Evolutionary conservation across 2,329 filamentous ascomycete genomes (phyloP).

Genomic region (Aspergillus jensenii): DNA sequence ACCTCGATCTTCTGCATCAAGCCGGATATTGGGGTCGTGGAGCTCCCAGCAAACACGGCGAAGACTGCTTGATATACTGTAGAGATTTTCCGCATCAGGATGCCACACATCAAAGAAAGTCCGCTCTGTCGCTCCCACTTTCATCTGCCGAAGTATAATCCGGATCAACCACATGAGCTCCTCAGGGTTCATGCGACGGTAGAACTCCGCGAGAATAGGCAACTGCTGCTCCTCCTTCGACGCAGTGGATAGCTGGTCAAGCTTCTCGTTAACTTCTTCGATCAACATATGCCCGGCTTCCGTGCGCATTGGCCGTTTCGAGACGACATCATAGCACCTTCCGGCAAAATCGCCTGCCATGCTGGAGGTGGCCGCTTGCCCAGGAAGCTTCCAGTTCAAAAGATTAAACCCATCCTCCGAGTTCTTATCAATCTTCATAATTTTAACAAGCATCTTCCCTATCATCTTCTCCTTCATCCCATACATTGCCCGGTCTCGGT

Average conservation of each 20-base stretch:
- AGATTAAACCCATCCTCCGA: conserved; percentile 85
- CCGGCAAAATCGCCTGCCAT: conserved; percentile 90
- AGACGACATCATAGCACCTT: conserved; percentile 81
- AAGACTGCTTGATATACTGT: conserved; percentile 88
- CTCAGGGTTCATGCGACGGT: conserved; percentile 86
- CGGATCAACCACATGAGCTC: conserved; percentile 94
- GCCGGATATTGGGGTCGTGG: conserved; percentile 67
- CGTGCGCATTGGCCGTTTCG: conserved; percentile 75
- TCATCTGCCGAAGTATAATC: conserved; percentile 82
- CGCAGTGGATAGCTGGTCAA: conserved; percentile 75
- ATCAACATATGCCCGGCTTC: conserved; percentile 78
- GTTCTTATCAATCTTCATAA: conserved; percentile 87
- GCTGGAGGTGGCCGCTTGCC: conserved; percentile 60
- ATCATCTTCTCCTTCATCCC: conserved; percentile 91
- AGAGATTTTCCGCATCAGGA: conserved; percentile 72
- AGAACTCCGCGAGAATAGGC: conserved; percentile 79
- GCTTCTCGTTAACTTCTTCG: conserved; percentile 80
- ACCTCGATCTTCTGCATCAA: conserved; percentile 73
- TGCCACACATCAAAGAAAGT: conserved; percentile 85
- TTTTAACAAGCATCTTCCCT: conserved; percentile 83
- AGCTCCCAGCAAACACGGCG: conserved; percentile 94
- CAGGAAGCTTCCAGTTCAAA: conserved; percentile 88
- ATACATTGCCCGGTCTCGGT: conserved; percentile 88
- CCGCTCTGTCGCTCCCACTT: conserved; percentile 76
- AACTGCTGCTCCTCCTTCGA: conserved; percentile 81